These are phyloP conservation scores for Ormosia semicastrata DNA, from an alignment of 306 rosid species.

Conservation along the genomic window DNA sequence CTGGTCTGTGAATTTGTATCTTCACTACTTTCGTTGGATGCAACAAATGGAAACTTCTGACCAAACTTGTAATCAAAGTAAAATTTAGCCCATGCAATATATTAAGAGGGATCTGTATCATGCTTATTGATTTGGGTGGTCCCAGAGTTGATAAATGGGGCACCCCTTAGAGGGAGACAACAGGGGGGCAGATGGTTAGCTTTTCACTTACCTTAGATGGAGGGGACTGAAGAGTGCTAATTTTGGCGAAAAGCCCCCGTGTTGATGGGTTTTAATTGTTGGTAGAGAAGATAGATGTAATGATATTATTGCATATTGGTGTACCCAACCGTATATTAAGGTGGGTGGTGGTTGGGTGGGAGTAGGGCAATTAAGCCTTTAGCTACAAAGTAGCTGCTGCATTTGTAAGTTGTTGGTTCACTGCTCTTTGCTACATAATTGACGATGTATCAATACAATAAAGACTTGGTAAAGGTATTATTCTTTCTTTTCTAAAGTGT, in stretches of 20 bases:
- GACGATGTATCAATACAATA: constrained; percentile 25
- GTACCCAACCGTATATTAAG: constrained; percentile 52
- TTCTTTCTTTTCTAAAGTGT: neutral
- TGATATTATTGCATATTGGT: constrained; percentile 74
- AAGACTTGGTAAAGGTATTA: neutral
- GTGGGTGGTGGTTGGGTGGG: constrained; percentile 62
- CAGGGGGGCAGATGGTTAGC: constrained; percentile 33
- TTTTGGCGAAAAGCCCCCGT: constrained; percentile 37
- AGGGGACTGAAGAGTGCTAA: constrained; percentile 35
- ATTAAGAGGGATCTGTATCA: neutral
- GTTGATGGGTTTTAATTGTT: constrained; percentile 46
- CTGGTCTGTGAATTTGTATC: constrained; percentile 13
- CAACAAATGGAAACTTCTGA: constrained; percentile 2
- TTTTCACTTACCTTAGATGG: constrained; percentile 25
- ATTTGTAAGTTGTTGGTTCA: constrained; percentile 21
- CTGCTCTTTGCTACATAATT: constrained; percentile 15
- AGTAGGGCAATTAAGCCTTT: constrained; percentile 56
- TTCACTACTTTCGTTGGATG: constrained; percentile 13
- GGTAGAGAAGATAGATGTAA: constrained; percentile 52
- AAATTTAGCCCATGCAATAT: neutral
- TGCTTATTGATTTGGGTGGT: constrained; percentile 38
- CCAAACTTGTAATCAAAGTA: constrained; percentile 22
- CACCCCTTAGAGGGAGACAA: constrained; percentile 28
- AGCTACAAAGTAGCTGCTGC: constrained; percentile 30
- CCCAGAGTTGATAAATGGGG: constrained; percentile 40